Evolutionary conservation across 2,329 filamentous ascomycete genomes (phyloP).

Genomic region (Fusarium siculi): DNA sequence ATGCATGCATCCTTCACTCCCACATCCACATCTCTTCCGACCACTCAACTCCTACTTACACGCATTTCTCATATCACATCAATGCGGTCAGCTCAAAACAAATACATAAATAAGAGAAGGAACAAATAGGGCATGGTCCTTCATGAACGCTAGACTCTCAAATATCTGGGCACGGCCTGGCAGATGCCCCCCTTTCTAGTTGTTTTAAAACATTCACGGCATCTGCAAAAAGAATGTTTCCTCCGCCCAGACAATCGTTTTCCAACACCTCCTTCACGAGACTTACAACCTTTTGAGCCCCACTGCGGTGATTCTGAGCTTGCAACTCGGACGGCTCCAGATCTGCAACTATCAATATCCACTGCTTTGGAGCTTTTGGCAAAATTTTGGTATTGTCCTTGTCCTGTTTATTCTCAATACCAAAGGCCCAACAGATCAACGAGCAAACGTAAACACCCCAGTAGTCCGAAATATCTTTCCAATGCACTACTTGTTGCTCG

Average conservation of each 20-base stretch:
- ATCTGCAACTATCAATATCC: slow-evolving; percentile 55
- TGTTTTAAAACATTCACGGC: slow-evolving; percentile 63
- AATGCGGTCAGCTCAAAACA: background rate
- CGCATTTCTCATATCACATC: slow-evolving; percentile 7
- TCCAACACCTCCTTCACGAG: slow-evolving; percentile 60
- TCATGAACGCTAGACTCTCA: slow-evolving; percentile 4
- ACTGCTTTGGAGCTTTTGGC: slow-evolving; percentile 47
- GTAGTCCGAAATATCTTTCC: slow-evolving; percentile 59
- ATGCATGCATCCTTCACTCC: background rate
- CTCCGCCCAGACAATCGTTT: slow-evolving; percentile 59
- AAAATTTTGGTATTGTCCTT: slow-evolving; percentile 34
- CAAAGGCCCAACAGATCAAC: slow-evolving; percentile 69
- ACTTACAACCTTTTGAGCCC: slow-evolving; percentile 58
- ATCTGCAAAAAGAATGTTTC: slow-evolving; percentile 63
- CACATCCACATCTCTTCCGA: slow-evolving; percentile 13
- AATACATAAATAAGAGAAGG: background rate
- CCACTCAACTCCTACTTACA: slow-evolving; percentile 16
- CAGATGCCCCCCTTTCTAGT: slow-evolving; percentile 57
- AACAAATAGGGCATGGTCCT: background rate
- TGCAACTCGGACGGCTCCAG: slow-evolving; percentile 54
- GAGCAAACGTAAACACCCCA: slow-evolving; percentile 68
- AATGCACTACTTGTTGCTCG: slow-evolving; percentile 24
- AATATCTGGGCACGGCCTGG: slow-evolving; percentile 38
- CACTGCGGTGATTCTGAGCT: slow-evolving; percentile 52
- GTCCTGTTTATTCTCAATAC: slow-evolving; percentile 47